Evolutionary conservation across 2,329 filamentous ascomycete genomes (phyloP).

Genomic region (Pyricularia grisea): DNA sequence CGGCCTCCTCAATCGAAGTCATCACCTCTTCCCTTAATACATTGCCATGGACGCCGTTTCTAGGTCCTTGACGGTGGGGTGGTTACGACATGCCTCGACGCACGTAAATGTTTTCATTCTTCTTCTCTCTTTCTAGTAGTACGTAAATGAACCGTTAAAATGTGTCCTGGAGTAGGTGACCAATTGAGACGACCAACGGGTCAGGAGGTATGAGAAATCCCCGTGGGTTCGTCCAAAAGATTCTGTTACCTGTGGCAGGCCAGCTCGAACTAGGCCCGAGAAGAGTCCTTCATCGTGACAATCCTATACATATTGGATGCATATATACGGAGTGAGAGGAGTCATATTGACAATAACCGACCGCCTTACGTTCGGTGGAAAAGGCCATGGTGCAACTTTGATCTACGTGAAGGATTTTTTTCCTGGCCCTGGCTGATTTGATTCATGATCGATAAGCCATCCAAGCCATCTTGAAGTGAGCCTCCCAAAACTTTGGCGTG

Average conservation of each 20-base stretch:
- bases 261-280: neutral
- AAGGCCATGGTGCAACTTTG: neutral
- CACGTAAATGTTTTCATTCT: neutral
- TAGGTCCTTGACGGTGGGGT: conserved; percentile 43
- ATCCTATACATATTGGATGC: neutral
- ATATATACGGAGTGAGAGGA: neutral
- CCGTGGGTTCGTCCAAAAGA: neutral
- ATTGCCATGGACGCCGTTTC: conserved; percentile 30
- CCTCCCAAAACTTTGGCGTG: neutral
- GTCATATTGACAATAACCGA: neutral
- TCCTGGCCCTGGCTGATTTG: neutral
- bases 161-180: neutral
- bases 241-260: neutral
- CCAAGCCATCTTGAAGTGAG: neutral
- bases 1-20: conserved; percentile 40
- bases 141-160: neutral
- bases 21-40: conserved; percentile 33
- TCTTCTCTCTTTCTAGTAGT: too few species aligned
- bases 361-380: neutral
- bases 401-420: neutral
- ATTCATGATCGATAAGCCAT: neutral
- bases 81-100: conserved; percentile 30
- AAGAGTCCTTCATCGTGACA: neutral
- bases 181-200: neutral
- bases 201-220: neutral